Conservation (phyloP, 192 early-diverging fungal species). For the Irineochytrium annulatum region DNA sequence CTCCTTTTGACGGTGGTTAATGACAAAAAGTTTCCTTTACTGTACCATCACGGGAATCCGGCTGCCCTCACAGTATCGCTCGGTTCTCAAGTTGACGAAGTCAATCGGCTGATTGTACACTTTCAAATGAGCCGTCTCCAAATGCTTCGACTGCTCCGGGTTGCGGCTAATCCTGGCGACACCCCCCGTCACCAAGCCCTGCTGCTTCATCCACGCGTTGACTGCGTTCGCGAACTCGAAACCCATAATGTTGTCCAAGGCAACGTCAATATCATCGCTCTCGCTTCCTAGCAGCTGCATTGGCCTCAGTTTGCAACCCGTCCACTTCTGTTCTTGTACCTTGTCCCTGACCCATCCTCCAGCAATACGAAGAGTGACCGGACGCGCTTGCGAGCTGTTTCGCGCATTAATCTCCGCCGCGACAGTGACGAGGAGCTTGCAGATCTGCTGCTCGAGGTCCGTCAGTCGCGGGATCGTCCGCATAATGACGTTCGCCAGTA, state of each 20-base stretch:
- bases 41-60: slow-evolving; percentile 66
- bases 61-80: slow-evolving; percentile 77
- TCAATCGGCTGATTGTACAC: slow-evolving; percentile 77
- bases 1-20: slow-evolving; percentile 17
- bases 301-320: neutral
- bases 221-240: slow-evolving; percentile 80
- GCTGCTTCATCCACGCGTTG: slow-evolving; percentile 52
- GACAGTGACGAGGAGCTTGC: slow-evolving; percentile 58
- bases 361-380: slow-evolving; percentile 77
- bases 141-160: slow-evolving; percentile 94
- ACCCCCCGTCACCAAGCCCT: slow-evolving; percentile 18
- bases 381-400: slow-evolving; percentile 40
- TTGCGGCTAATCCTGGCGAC: slow-evolving; percentile 87
- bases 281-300: slow-evolving; percentile 74
- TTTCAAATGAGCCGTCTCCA: slow-evolving; percentile 91
- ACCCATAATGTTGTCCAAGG: slow-evolving; percentile 89
- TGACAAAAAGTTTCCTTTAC: neutral
- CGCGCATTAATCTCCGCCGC: slow-evolving; percentile 48
- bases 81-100: slow-evolving; percentile 94
- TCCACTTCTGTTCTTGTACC: slow-evolving; percentile 29
- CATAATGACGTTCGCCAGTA: no score
- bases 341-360: slow-evolving; percentile 99
- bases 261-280: slow-evolving; percentile 91
- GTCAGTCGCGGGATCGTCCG: no score
- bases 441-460: slow-evolving; percentile 62